Evolutionary conservation across 441 rosid species (phyloP).

Genomic region (Erodium trifolium): DNA sequence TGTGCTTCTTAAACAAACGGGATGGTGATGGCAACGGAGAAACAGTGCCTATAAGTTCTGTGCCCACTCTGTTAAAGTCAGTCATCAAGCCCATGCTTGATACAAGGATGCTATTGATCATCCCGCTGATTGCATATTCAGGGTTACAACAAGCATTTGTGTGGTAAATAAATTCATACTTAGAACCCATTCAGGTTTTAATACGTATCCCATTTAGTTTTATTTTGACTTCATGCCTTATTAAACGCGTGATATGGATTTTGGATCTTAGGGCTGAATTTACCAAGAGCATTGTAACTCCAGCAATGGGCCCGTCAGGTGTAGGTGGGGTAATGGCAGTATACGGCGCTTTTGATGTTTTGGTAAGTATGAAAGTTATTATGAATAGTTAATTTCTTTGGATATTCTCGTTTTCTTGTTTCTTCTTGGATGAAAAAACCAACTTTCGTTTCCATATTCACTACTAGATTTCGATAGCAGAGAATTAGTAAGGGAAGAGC

Average conservation of each 20-base stretch:
- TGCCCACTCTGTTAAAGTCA: constrained; percentile 30
- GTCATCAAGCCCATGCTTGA: constrained; percentile 64
- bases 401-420: neutral
- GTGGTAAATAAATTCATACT: constrained; percentile 36
- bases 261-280: constrained; percentile 62
- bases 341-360: constrained; percentile 79
- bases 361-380: constrained; percentile 42
- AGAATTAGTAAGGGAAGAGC: too few species aligned
- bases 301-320: constrained; percentile 70
- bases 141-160: constrained; percentile 94
- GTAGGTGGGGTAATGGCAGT: constrained; percentile 91
- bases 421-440: neutral
- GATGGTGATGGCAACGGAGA: constrained; percentile 42
- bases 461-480: too few species aligned
- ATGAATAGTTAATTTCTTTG: constrained; percentile 7
- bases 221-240: constrained; percentile 7
- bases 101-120: constrained; percentile 58
- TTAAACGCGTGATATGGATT: neutral
- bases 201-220: neutral
- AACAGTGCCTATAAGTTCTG: constrained; percentile 1
- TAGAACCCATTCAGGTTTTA: constrained; percentile 14
- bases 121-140: constrained; percentile 82
- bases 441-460: too few species aligned
- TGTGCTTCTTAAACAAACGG: constrained; percentile 69
- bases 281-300: constrained; percentile 72